Base-by-base conservation (phyloP, 1,139 yeast species). In the Spencermartinsiella ligniputridi region DNA sequence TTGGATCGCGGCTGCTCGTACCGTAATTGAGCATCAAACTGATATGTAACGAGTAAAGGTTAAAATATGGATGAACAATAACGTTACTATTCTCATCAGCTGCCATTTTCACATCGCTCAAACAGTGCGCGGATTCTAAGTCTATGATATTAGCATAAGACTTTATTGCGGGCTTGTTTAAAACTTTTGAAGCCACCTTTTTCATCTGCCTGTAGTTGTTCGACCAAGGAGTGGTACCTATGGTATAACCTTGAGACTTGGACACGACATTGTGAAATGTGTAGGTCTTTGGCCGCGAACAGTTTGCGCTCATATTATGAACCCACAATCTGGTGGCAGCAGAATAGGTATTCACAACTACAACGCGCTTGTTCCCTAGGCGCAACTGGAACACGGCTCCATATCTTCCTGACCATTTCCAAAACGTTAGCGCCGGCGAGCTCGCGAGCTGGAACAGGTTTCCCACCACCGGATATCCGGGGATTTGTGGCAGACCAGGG, bases 191-290 rank as follows among this genome's bases (percentile, higher is more conserved):
- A 21, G 83, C 68, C 5, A 74, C 72, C 55, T 78, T 81, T 54
- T 81, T 75, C 58, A 78, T 75, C 19, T 66, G 66, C 49, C 69
- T 68, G 56, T 72, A 83, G 1, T 81, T 70, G 1, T 65, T 68
- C 1, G 84, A 76, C 56, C 73, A 78, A 1, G 94, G 94, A 0
- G 92, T 83, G 0, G 94, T 81, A 0, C 95, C 95, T 22, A 85
- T 73, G 0, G 95, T 85, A 51, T 75, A 1, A 53, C 66, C 68
- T 46, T 79, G 83, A 0, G 81, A 72, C 3, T 74, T 64, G 0
- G 89, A 81, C 1, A 84, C 76, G 6, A 84, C 68, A 24, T 72
- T 68, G 62, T 85, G 94, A 63, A 85, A 85, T 0, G 89, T 81
- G 60, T 79, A 76, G 44, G 75, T 69, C 20, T 72, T 62, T 0